A percentile compares a stretch with the other conserved stretches of the same genome.
Evolutionary conservation across 805 yeast species (phyloP).

Genomic region (Pichia cephalocereana): DNA sequence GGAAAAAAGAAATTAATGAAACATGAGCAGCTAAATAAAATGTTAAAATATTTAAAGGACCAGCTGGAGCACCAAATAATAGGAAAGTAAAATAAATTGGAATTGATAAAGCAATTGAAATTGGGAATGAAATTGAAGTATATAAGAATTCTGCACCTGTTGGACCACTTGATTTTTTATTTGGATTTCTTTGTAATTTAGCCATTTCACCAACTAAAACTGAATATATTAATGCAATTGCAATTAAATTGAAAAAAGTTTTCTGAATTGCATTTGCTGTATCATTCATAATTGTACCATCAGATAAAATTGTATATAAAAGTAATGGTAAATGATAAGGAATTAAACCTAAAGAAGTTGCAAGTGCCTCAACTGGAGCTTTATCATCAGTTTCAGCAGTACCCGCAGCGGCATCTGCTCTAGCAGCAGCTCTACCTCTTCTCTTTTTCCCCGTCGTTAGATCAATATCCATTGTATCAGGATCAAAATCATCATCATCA

Average conservation of each 20-base stretch:
- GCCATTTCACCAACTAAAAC: constrained; percentile 17
- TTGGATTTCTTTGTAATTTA: constrained; percentile 16
- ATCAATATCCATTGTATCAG: constrained; percentile 10
- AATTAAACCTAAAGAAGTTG: constrained; percentile 13
- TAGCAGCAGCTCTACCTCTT: not conserved
- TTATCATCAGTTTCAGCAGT: not conserved
- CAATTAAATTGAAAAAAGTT: constrained; percentile 7
- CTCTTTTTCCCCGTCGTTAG: constrained; percentile 11
- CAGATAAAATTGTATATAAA: constrained; percentile 21
- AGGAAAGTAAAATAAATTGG: constrained; percentile 24
- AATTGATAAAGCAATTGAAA: constrained; percentile 13
- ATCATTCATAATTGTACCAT: constrained; percentile 25
- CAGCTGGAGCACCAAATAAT: constrained; percentile 17
- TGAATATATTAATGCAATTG: constrained; percentile 7
- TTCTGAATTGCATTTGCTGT: constrained; percentile 13
- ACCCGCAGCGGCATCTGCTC: not conserved
- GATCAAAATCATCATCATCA: constrained; percentile 8
- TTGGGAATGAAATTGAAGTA: constrained; percentile 8
- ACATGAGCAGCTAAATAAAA: constrained; percentile 13
- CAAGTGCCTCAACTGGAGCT: not conserved
- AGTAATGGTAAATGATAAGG: constrained; percentile 26
- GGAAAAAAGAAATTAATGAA: constrained; percentile 11
- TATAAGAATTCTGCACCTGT: constrained; percentile 9
- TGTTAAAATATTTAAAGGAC: constrained; percentile 10
- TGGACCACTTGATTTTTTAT: constrained; percentile 11